phyloP scores from a whole-genome alignment of 768 basidiomycete species.

The Flagelloscypha sp. region DNA sequence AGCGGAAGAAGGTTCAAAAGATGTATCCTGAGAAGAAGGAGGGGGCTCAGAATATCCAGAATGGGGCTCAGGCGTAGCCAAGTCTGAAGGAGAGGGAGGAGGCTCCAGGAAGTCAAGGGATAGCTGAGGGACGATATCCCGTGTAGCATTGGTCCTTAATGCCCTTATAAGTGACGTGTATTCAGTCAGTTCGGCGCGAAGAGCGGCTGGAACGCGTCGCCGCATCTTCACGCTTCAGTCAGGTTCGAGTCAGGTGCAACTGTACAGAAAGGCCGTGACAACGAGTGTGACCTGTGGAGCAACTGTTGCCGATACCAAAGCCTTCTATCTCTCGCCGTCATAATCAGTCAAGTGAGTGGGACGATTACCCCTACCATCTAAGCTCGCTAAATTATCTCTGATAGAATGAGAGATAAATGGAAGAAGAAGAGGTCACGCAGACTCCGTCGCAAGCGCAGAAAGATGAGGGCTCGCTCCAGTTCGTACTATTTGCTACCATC shows the following conservation, averaged over 20 bases:
- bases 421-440: conserved; percentile 93
- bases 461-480: conserved; percentile 95
- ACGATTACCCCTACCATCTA: no score
- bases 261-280: not conserved
- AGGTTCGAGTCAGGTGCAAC: not conserved
- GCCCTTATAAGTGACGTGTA: conserved; percentile 60
- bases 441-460: conserved; percentile 90
- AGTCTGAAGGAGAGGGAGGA: not conserved
- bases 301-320: not conserved
- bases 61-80: not conserved
- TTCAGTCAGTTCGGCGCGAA: conserved; percentile 60
- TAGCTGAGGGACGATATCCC: conserved; percentile 52
- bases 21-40: no score
- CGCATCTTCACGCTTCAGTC: conserved; percentile 27
- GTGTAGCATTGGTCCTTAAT: conserved; percentile 45
- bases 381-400: no score
- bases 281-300: not conserved
- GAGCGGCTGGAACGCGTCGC: conserved; percentile 37
- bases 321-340: not conserved
- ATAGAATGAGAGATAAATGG: conserved; percentile 92
- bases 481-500: conserved; percentile 34
- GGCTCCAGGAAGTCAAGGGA: conserved; percentile 8
- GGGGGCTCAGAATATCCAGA: not conserved
- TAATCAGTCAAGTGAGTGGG: not conserved
- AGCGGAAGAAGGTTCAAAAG: no score